These are phyloP conservation scores for Botrytis hyacinthi DNA, from an alignment of 2,329 filamentous ascomycete genomes.

Conservation along the genomic window DNA sequence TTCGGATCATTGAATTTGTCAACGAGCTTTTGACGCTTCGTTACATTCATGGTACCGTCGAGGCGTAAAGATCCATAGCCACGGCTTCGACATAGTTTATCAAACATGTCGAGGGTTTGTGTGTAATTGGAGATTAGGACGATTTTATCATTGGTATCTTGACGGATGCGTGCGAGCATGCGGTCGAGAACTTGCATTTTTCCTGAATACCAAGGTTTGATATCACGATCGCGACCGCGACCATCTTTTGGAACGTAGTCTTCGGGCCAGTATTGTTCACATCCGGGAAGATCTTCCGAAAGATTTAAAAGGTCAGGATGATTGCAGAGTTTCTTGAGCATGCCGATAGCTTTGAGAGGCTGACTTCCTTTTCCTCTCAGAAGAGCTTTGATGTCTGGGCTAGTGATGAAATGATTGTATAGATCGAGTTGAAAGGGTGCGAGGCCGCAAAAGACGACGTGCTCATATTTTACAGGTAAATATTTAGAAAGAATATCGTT, in stretches of 20 bases:
- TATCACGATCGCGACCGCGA: constrained; percentile 83
- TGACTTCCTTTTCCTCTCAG: constrained; percentile 93
- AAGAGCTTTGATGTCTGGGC: constrained; percentile 88
- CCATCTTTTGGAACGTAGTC: constrained; percentile 87
- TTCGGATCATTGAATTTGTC: constrained; percentile 96
- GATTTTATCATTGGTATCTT: constrained; percentile 98
- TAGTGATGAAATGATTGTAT: constrained; percentile 97
- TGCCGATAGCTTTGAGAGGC: constrained; percentile 91
- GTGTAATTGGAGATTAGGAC: constrained; percentile 99
- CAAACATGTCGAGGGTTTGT: constrained; percentile 91
- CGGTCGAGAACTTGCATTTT: constrained; percentile 98
- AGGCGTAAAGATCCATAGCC: constrained; percentile 84
- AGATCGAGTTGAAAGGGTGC: constrained; percentile 89
- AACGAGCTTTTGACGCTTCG: constrained; percentile 93
- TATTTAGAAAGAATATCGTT: constrained; percentile 99
- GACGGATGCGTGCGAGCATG: constrained; percentile 92
- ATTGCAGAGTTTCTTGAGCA: constrained; percentile 98
- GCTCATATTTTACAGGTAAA: constrained; percentile 95
- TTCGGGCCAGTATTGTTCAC: constrained; percentile 75
- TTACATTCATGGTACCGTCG: constrained; percentile 97
- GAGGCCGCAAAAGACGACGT: constrained; percentile 96
- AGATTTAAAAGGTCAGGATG: constrained; percentile 91
- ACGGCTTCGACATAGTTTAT: constrained; percentile 80
- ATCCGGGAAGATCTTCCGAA: constrained; percentile 79
- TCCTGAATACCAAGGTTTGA: constrained; percentile 94